phyloP scores from a whole-genome alignment of 176 grass and related monocot species.

The Tillandsia leiboldiana region DNA sequence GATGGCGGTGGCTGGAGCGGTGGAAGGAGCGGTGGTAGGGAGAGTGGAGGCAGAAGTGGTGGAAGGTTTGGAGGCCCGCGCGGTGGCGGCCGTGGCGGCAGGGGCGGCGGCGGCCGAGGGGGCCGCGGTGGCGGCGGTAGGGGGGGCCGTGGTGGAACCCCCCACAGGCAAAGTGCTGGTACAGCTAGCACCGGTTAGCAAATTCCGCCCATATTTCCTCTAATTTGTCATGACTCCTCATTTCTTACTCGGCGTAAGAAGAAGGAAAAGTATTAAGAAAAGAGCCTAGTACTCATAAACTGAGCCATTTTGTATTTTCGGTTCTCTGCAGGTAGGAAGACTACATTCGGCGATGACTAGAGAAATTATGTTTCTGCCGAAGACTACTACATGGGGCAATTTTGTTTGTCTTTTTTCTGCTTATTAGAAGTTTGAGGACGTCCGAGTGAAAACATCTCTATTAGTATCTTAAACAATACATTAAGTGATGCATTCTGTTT shows the following conservation, averaged over 20 bases:
- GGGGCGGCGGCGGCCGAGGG: slow-evolving; percentile 27
- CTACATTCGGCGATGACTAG: slow-evolving; percentile 41
- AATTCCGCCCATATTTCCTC: neutral
- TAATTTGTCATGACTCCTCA: neutral
- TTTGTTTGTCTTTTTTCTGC: neutral
- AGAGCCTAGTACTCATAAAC: neutral
- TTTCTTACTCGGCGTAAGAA: neutral
- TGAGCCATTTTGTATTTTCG: neutral
- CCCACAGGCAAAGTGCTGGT: slow-evolving; percentile 29
- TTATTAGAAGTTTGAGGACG: neutral
- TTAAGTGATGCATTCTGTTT: neutral
- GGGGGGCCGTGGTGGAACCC: slow-evolving; percentile 30
- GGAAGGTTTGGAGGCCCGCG: slow-evolving; percentile 22
- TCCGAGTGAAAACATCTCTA: slow-evolving; percentile 1
- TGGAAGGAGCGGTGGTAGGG: slow-evolving; percentile 21
- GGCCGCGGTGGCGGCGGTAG: slow-evolving; percentile 16
- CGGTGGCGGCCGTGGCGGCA: slow-evolving; percentile 19
- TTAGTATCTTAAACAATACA: neutral
- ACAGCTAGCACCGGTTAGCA: slow-evolving; percentile 47
- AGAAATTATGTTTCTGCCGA: neutral
- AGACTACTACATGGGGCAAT: neutral
- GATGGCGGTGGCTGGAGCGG: slow-evolving; percentile 26
- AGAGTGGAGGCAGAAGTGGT: slow-evolving; percentile 23
- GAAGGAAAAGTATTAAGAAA: neutral
- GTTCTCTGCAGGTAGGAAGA: slow-evolving; percentile 61